Percentiles rank a stretch among this genome's conserved stretches.
These are phyloP conservation scores for Suillus tomentosus DNA, from an alignment of 768 basidiomycete genomes.

Conservation along the genomic window DNA sequence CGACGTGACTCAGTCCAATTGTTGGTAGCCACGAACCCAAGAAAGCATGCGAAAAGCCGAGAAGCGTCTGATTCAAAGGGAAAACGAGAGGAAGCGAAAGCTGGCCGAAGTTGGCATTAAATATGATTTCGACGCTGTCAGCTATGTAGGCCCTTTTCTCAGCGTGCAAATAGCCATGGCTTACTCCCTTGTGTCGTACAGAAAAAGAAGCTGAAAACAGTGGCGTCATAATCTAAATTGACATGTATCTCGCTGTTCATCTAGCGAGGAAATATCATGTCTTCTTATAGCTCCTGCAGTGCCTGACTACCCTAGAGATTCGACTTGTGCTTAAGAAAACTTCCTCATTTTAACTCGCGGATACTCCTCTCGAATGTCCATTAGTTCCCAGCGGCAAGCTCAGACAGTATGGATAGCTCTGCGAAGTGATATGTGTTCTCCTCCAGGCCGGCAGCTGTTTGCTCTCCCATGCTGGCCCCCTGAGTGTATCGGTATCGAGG, in stretches of 20 bases:
- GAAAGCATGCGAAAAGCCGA: conserved; percentile 66
- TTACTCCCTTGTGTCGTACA: conserved; percentile 13
- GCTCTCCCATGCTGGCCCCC: conserved; percentile 6
- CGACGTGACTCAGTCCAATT: not conserved
- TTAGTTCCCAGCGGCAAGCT: conserved; percentile 30
- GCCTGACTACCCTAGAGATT: conserved; percentile 8
- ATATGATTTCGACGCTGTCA: conserved; percentile 80
- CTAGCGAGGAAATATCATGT: not conserved
- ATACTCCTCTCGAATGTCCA: conserved; percentile 34
- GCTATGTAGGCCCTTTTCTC: conserved; percentile 65
- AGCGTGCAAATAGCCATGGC: not conserved
- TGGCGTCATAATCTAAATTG: conserved; percentile 14
- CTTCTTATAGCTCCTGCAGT: not conserved
- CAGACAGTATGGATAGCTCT: conserved; percentile 29
- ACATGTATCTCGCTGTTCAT: not conserved
- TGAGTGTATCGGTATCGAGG: not conserved
- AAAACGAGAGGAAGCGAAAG: conserved; percentile 76
- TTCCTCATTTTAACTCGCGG: conserved; percentile 23
- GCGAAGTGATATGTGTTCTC: conserved; percentile 11
- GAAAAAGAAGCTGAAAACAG: conserved; percentile 40
- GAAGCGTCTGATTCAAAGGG: conserved; percentile 53
- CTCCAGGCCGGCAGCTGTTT: not conserved
- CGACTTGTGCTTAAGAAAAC: conserved; percentile 4
- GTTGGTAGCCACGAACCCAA: conserved; percentile 65
- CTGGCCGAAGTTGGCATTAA: conserved; percentile 80